Conservation (phyloP, 345 rosid genomes). For the Gossypium ekmanianum region DNA sequence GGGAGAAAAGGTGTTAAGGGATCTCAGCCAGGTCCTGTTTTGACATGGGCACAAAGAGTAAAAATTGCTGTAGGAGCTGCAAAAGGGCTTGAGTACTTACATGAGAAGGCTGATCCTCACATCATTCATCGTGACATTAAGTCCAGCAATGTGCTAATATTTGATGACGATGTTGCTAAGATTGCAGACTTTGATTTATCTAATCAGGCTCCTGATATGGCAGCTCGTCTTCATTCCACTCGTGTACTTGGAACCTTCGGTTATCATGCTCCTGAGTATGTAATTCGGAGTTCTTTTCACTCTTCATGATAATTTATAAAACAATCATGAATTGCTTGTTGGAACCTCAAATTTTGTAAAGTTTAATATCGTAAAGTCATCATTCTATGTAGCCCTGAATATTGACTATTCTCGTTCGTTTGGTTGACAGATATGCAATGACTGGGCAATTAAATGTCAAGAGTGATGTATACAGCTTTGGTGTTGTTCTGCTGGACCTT, state of each 20-base stretch:
- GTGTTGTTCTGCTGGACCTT: constrained; percentile 93
- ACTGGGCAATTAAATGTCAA: constrained; percentile 91
- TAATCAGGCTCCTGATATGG: constrained; percentile 90
- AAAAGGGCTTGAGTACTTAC: constrained; percentile 73
- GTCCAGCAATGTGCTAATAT: constrained; percentile 78
- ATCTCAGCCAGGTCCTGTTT: constrained; percentile 74
- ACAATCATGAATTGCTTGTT: background rate
- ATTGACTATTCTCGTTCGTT: background rate
- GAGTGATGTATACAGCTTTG: constrained; percentile 91
- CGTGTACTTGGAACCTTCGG: constrained; percentile 89
- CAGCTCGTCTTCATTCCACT: constrained; percentile 83
- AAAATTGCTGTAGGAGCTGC: constrained; percentile 88
- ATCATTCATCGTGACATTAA: constrained; percentile 75
- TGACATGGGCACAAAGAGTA: constrained; percentile 73
- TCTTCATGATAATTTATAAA: background rate
- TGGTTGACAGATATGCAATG: constrained; percentile 78
- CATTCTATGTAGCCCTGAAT: constrained; percentile 2
- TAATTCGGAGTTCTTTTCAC: background rate
- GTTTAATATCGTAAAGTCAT: background rate
- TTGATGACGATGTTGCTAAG: constrained; percentile 70
- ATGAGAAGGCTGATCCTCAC: constrained; percentile 62
- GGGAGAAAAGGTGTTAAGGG: constrained; percentile 85
- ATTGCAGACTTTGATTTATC: constrained; percentile 82
- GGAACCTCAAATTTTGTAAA: background rate
- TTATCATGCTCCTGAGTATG: constrained; percentile 89